Conservation (phyloP, 345 rosid species). For the Fremontodendron californicum region DNA sequence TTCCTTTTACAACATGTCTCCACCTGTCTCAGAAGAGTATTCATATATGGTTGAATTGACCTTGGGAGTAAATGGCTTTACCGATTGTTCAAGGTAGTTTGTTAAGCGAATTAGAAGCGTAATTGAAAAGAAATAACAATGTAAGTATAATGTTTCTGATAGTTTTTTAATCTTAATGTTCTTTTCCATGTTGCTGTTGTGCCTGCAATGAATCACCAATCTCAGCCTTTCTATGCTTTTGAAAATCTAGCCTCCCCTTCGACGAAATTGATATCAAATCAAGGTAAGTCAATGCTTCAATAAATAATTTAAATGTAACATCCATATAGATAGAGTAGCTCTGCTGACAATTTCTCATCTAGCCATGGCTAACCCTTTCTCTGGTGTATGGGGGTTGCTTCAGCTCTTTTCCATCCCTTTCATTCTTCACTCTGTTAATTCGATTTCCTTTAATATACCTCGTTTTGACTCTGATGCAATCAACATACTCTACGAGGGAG, state of each 20-base stretch:
- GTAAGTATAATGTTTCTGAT: background rate
- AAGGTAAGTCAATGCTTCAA: background rate
- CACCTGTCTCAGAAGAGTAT: no score
- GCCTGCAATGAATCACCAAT: no score
- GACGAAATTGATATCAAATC: background rate
- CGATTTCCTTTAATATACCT: constrained; percentile 25
- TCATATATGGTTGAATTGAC: no score
- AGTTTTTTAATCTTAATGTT: background rate
- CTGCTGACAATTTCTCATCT: background rate
- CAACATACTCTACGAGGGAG: constrained; percentile 29
- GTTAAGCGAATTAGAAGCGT: background rate
- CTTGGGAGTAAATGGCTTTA: no score
- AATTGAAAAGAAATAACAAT: background rate
- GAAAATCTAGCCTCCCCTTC: background rate
- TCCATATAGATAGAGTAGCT: background rate
- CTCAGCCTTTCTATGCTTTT: background rate
- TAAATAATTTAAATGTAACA: background rate
- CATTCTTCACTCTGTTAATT: background rate
- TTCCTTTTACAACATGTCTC: no score
- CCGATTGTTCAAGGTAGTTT: background rate
- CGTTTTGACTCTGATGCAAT: constrained; percentile 17
- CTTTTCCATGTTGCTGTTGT: no score
- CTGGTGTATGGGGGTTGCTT: background rate
- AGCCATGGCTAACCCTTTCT: background rate
- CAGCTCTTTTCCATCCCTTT: background rate